Evolutionary conservation across 768 basidiomycete species (phyloP), one percentile per base, ranked within the genome.

Genomic region (Hericium rajendrae): DNA sequence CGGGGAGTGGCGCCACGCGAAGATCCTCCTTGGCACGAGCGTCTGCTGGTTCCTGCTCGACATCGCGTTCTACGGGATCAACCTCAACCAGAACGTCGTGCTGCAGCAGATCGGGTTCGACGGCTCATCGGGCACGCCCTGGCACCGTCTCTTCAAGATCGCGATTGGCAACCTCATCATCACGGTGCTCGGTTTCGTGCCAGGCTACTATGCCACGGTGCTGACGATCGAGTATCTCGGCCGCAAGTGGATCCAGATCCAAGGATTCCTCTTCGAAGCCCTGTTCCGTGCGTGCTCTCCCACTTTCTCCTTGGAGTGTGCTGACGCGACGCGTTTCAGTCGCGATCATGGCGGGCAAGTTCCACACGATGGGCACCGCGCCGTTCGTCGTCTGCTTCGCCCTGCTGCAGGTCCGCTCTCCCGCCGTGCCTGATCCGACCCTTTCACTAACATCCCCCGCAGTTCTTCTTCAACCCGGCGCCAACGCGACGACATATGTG

Each of bases 401-500:
- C 0, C 70, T 90, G 62, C 71, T 88, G 22, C 86, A 86, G 70
- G 76, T 79, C 38, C 11, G 64, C 57, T 9, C 32, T 43, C 28
- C n/a, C 12, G 22, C 37, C 11, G 3, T 38, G 15, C 43, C 15
- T 24, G 24, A 37, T 18, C 43, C 38, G 46, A 32, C 52, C 24
- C 53, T 48, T 12, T 8, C 51, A 18, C 49, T 61, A 59, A 53
- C 15, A 28, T n/a, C 59, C 10, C 56, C 28, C 49, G 0, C 59
- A 83, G 74, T 87, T 87, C 74, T 87, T 88, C 76, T 88, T 88
- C 76, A 88, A 89, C 72, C 88, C 64, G 87, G 88, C 18, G 84
- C 85, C 3, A 88, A 88, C 65, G 72, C 81, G 77, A 83, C 81
- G 6, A 78, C 81, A 59, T 83, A 79, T 55, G 78, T 82, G 54